Base-by-base conservation (phyloP, 2,329 filamentous ascomycete genomes). In the Diaporthe citri region DNA sequence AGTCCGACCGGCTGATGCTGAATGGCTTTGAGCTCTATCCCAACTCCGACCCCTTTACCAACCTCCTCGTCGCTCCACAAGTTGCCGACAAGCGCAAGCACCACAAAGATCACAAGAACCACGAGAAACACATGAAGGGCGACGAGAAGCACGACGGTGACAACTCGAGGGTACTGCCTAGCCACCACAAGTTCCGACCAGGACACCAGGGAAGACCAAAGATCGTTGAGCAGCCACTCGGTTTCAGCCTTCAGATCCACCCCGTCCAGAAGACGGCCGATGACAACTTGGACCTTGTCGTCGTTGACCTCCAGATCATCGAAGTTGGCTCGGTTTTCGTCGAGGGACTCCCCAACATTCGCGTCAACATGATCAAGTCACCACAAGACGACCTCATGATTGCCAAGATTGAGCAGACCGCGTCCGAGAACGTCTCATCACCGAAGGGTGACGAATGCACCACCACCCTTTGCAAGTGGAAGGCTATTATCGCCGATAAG, bases 1-100 rank as follows among this genome's bases (percentile, higher is more conserved):
- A 84, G 64, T 79, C 80, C 74, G 86, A 88, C 76, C 84, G 83
- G 56, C 84, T 94, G 36, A 80, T 90, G 51, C 79, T 93, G 74
- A 93, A 93, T 82, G 90, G 88, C 74, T 88, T 89, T 76, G 88
- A 90, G 78, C 84, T 93, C 25, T 93, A 91, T 78, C 89, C 90
- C 22, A 82, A 86, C 70, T 82, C 89, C 77, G 84, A 89, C 79
- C 85, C 87, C 1, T 84, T 86, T 80, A 81, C 80, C 77, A 82
- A 83, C 64, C 82, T 82, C 12, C 83, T 91, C 51, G 83, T 81
- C 8, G 89, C 89, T 15, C 78, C 83, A 17, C 86, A 90, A 73
- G 79, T 87, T 46, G 82, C 85, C 55, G 84, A 86, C 56, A 75
- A 80, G 76, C 70, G 75, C 59, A 70, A 81, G 79, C 48, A 80